Base-by-base conservation (phyloP, 176 grass and related monocot species). In the Pharus latifolius region DNA sequence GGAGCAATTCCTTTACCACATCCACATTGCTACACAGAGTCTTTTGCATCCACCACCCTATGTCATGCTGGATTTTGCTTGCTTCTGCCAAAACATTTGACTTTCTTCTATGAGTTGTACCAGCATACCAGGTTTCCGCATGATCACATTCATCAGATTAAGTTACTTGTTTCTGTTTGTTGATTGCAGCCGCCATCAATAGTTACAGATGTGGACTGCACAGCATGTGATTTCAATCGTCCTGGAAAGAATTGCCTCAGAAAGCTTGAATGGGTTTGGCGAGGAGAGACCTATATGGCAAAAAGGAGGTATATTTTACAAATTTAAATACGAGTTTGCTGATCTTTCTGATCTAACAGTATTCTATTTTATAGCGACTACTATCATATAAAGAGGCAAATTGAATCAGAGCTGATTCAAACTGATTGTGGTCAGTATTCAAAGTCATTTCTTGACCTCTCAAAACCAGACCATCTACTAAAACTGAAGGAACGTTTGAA, bases 311-410 rank as follows among this genome's bases (percentile, higher is more conserved):
- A 75, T 10, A 33, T 15, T 68, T 60, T 50, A 49, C 60, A 35
- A 55, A 71, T 63, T 67, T 83, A 37, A 59, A 22, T 64, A 25
- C 29, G 23, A 67, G 63, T 30, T 74, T 74, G 10, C 54, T 56
- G 24, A 48, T 48, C 48, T 33, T 87, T 59, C n/a, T 53, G 27
- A 61, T 79, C 27, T 45, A 62, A 66, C 34, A 43, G 11, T 59
- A 54, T 76, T 75, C 18, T 56, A 29, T 49, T 31, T 82, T 84
- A 33, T 75, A 98, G 94, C 78, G 94, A 98, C 75, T 98, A 92
- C 64, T 87, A 93, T 90, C 89, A 98, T 70, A 90, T 98, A 85
- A 98, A 92, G 77, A 98, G 72, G 61, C 94, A 97, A 90, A 92
- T 97, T 78, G 89, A 92, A 67, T 97, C 94, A 28, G 94, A 97